Conservation (phyloP, 23 red algal species). For the Gracilaria vermiculophylla region DNA sequence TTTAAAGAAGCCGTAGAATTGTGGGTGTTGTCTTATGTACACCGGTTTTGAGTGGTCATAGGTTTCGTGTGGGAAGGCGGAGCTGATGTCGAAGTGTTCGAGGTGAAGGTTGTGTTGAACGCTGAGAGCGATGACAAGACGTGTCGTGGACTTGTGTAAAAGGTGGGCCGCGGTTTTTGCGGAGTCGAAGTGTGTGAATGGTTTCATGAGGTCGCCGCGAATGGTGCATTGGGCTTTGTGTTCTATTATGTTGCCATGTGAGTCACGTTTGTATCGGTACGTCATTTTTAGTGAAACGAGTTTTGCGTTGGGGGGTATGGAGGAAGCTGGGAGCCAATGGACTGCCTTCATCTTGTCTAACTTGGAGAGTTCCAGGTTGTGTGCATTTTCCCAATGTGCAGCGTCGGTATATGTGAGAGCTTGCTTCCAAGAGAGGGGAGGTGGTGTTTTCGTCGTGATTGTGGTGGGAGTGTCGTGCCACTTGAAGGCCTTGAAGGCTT, state of each 20-base stretch:
- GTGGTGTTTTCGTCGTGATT: background rate
- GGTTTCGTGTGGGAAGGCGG: conserved; percentile 18
- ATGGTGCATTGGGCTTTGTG: conserved; percentile 1
- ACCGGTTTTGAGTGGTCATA: background rate
- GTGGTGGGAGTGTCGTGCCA: background rate
- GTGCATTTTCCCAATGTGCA: background rate
- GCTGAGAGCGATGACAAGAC: background rate
- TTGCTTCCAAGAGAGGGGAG: background rate
- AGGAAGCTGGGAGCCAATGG: background rate
- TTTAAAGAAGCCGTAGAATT: background rate
- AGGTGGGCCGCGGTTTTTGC: background rate
- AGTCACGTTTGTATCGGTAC: conserved; percentile 10
- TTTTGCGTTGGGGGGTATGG: background rate
- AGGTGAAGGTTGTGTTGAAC: background rate
- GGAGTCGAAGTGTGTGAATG: conserved; percentile 9
- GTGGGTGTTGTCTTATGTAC: conserved; percentile 7
- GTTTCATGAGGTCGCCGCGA: conserved; percentile 8
- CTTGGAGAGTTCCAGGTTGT: conserved; percentile 12
- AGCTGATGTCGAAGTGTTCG: conserved; percentile 23
- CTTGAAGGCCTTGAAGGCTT: background rate
- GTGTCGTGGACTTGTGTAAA: background rate
- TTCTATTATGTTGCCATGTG: background rate
- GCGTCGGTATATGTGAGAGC: conserved; percentile 17
- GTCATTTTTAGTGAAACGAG: background rate
- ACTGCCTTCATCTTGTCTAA: background rate